Evolutionary conservation across 106 monocot species (phyloP).

Genomic region (Allium fistulosum): DNA sequence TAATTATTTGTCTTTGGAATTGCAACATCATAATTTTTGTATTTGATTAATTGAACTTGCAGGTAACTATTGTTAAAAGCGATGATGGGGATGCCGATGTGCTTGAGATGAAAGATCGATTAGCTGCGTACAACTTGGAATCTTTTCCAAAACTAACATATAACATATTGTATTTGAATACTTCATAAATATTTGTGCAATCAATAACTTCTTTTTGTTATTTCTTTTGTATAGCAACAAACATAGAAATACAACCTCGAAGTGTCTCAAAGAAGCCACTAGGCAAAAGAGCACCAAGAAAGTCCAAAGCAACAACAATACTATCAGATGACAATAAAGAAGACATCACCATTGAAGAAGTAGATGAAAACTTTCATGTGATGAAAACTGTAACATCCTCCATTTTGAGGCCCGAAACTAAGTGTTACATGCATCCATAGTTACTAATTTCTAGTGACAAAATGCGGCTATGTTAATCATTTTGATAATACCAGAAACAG

Average conservation of each 20-base stretch:
- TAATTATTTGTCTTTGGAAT: background rate
- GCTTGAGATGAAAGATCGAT: conserved; percentile 45
- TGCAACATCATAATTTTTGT: background rate
- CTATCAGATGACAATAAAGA: conserved; percentile 9
- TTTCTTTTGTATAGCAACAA: conserved; percentile 21
- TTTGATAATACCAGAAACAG: no score
- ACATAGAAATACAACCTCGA: conserved; percentile 28
- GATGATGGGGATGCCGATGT: conserved; percentile 64
- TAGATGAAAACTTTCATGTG: conserved; percentile 17
- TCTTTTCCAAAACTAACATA: conserved; percentile 51
- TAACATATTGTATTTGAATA: conserved; percentile 9
- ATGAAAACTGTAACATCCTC: background rate
- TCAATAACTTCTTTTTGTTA: background rate
- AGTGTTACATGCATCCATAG: no score
- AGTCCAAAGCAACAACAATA: conserved; percentile 1
- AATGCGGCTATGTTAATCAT: no score
- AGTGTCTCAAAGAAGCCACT: background rate
- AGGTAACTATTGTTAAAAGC: conserved; percentile 20
- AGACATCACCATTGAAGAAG: conserved; percentile 7
- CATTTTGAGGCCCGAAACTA: no score
- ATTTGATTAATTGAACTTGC: background rate
- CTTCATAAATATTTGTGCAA: background rate
- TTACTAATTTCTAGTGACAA: no score
- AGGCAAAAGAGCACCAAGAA: conserved; percentile 8
- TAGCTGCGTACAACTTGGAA: conserved; percentile 73